phyloP scores from a whole-genome alignment of 202 grass and related monocot genomes.

The Musa balbisiana region DNA sequence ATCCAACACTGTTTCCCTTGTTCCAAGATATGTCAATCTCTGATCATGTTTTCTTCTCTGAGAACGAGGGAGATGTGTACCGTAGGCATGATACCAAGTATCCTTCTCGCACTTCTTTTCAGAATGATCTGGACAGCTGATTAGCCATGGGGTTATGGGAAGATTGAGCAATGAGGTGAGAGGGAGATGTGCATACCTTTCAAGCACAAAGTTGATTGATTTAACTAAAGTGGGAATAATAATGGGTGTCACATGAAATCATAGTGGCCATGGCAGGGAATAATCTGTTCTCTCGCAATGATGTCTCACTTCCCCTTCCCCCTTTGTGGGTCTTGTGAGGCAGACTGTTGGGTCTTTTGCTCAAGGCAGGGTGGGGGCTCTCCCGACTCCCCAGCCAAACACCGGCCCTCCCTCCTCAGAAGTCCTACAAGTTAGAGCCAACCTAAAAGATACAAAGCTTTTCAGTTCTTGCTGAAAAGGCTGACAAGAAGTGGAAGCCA shows the following conservation, averaged over 20 bases:
- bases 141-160: not conserved
- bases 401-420: not conserved
- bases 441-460: not conserved
- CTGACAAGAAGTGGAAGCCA: not conserved
- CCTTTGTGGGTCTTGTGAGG: not conserved
- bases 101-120: not conserved
- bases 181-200: no score
- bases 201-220: no score
- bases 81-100: not conserved
- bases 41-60: not conserved
- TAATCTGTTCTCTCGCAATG: not conserved
- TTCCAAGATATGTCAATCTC: not conserved
- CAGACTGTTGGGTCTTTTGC: no score
- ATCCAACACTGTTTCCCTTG: not conserved
- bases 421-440: not conserved
- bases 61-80: not conserved
- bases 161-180: not conserved
- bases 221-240: no score
- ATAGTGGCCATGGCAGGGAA: not conserved
- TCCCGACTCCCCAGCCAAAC: no score
- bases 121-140: not conserved
- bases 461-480: not conserved
- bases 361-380: no score
- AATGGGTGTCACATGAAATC: not conserved
- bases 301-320: not conserved